Percentiles rank a stretch among this genome's conserved stretches.
phyloP scores from a whole-genome alignment of 805 yeast genomes.

The Metschnikowia reukaufii region DNA sequence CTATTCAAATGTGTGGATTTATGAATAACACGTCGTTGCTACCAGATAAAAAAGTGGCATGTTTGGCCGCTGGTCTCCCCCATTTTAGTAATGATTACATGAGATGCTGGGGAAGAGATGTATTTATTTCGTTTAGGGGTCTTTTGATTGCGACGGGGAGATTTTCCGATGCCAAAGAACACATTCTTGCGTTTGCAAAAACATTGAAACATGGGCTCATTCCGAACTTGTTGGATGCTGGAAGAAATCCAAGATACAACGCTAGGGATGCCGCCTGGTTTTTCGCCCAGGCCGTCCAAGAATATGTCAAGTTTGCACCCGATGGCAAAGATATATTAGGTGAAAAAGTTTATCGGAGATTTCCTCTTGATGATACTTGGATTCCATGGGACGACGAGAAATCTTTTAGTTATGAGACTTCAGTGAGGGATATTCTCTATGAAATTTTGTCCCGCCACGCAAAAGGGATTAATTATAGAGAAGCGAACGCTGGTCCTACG shows the following conservation, averaged over 20 bases:
- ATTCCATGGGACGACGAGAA: conserved; percentile 64
- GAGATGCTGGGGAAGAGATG: conserved; percentile 99
- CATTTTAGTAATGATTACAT: conserved; percentile 87
- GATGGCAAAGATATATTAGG: conserved; percentile 65
- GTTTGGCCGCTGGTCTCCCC: conserved; percentile 95
- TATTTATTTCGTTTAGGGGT: conserved; percentile 84
- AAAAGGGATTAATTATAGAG: conserved; percentile 79
- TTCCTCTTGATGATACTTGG: conserved; percentile 85
- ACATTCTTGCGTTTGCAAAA: conserved; percentile 82
- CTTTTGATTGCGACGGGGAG: conserved; percentile 75
- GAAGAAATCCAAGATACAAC: conserved; percentile 89
- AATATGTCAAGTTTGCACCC: conserved; percentile 68
- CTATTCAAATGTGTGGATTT: conserved; percentile 81
- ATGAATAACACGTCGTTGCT: conserved; percentile 72
- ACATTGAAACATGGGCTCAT: conserved; percentile 94
- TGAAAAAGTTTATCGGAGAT: conserved; percentile 75
- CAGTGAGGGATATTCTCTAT: conserved; percentile 73
- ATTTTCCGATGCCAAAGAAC: conserved; percentile 73
- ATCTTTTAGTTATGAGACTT: conserved; percentile 71
- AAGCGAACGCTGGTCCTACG: conserved; percentile 90
- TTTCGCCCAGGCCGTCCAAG: conserved; percentile 85
- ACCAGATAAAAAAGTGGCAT: conserved; percentile 62
- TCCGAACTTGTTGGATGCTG: conserved; percentile 90
- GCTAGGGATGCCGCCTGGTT: conserved; percentile 99
- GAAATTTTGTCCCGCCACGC: conserved; percentile 91